Conservation (phyloP, 2,329 filamentous ascomycete species). For the Aspergillus ustus region DNA sequence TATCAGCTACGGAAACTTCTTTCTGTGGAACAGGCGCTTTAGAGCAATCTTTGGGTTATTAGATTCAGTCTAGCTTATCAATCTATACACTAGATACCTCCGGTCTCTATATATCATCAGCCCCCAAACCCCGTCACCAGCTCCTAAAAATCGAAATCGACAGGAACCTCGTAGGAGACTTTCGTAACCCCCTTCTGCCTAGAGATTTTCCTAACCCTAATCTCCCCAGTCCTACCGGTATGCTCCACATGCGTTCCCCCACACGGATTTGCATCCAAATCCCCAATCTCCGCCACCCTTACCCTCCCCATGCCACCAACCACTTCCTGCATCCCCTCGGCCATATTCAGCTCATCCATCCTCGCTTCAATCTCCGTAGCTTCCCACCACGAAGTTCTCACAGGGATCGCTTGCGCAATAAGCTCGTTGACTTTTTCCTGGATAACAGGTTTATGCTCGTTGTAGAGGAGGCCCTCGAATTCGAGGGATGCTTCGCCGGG, state of each 20-base stretch:
- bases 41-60: neutral
- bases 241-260: slow-evolving; percentile 36
- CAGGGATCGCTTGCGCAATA: slow-evolving; percentile 26
- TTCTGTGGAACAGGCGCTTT: neutral
- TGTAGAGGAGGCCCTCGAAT: slow-evolving; percentile 34
- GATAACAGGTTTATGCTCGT: slow-evolving; percentile 35
- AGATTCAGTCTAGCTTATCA: no score
- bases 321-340: slow-evolving; percentile 20
- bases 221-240: slow-evolving; percentile 29
- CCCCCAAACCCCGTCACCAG: no score
- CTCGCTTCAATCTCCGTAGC: slow-evolving; percentile 15
- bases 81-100: neutral
- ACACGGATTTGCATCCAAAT: slow-evolving; percentile 36
- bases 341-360: slow-evolving; percentile 15
- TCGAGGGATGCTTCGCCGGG: slow-evolving; percentile 35
- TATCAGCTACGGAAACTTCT: neutral
- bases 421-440: slow-evolving; percentile 35
- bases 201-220: slow-evolving; percentile 35
- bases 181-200: slow-evolving; percentile 36
- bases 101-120: neutral
- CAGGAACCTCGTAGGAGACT: slow-evolving; percentile 35
- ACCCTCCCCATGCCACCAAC: slow-evolving; percentile 26
- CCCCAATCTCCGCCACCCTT: slow-evolving; percentile 34
- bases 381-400: slow-evolving; percentile 32
- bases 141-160: neutral